Base-by-base conservation (phyloP, 108 stramenopile genomes). In the Ochromonas danica region DNA sequence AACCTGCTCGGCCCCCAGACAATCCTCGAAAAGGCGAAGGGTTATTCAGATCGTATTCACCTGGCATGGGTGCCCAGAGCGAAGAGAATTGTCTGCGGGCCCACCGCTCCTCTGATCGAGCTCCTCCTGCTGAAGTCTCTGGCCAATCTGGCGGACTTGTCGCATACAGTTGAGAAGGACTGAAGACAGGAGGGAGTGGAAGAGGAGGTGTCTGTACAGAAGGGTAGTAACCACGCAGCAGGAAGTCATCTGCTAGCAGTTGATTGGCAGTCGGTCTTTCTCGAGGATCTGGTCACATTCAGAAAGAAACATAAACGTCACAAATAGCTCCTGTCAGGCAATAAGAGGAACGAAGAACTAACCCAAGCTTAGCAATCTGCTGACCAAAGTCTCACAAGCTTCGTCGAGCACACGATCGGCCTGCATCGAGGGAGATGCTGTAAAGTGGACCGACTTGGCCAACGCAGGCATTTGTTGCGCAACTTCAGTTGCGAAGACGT, bases 11-110 rank as follows among this genome's bases (percentile, higher is more conserved):
- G n/a, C n/a, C n/a, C n/a, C n/a, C n/a, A n/a, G n/a, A n/a, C n/a
- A n/a, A n/a, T n/a, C n/a, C n/a, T n/a, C n/a, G n/a, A n/a, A n/a
- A n/a, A n/a, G n/a, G n/a, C n/a, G n/a, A n/a, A n/a, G 45, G 6
- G 45, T 51, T 51, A 22, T 51, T 51, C 45, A 22, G 22, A 67
- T 39, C 22, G 72, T 75, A 42, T 3, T 27, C 72, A n/a, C 6
- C 3, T 10, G 72, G 72, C 72, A 75, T 75, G 27, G 72, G 72
- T 39, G 72, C 72, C 72, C 72, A 75, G 3, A 60, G 27, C 43
- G 31, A 6, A 33, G 14, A 35, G 72, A 45, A 75, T 33, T 75
- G 72, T 10, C 72, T 38, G 3, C 72, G 14, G 40, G 72, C 72
- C 72, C 72, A 75, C 31, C 17, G 27, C 40, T 6, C 6, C 3